phyloP scores from a whole-genome alignment of 257 asterid genomes.

The Scutellaria barbata region DNA sequence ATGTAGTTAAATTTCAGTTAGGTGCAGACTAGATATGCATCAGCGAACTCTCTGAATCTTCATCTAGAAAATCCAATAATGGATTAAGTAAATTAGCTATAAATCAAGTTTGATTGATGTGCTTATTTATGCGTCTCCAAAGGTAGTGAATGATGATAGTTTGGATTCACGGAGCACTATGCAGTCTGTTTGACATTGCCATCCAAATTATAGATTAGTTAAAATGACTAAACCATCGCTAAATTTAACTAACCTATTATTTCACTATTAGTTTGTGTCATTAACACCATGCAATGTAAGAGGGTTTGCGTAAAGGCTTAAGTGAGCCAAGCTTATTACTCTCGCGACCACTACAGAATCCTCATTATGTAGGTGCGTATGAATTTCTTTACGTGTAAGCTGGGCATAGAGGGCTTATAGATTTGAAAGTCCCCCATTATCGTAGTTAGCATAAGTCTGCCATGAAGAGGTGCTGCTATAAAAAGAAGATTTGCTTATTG shows the following conservation, averaged over 20 bases:
- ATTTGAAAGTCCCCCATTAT: slow-evolving; percentile 12
- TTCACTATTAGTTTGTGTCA: slow-evolving; percentile 20
- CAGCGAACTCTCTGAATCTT: neutral
- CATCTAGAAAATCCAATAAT: slow-evolving; percentile 1
- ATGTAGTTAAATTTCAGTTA: slow-evolving; percentile 7
- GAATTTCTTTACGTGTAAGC: slow-evolving; percentile 4
- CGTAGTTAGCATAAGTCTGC: slow-evolving; percentile 17
- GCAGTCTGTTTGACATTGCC: slow-evolving; percentile 18
- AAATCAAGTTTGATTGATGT: slow-evolving; percentile 9
- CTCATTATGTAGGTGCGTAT: slow-evolving; percentile 10
- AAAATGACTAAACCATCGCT: neutral
- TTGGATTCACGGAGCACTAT: slow-evolving; percentile 6
- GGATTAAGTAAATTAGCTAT: slow-evolving; percentile 9
- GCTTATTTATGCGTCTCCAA: slow-evolving; percentile 18
- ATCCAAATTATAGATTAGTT: slow-evolving; percentile 14
- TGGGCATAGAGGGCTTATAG: neutral
- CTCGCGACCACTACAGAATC: slow-evolving; percentile 9
- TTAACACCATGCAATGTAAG: slow-evolving; percentile 11
- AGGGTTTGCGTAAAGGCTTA: slow-evolving; percentile 11
- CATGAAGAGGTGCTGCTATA: slow-evolving; percentile 22
- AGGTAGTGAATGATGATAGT: slow-evolving; percentile 7
- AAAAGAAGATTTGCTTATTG: slow-evolving; percentile 15
- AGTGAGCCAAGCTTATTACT: neutral
- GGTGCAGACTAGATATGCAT: slow-evolving; percentile 23
- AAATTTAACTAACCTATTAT: neutral